These are phyloP conservation scores for Exophiala xenobiotica DNA, from an alignment of 2,329 filamentous ascomycete species.

Conservation along the genomic window DNA sequence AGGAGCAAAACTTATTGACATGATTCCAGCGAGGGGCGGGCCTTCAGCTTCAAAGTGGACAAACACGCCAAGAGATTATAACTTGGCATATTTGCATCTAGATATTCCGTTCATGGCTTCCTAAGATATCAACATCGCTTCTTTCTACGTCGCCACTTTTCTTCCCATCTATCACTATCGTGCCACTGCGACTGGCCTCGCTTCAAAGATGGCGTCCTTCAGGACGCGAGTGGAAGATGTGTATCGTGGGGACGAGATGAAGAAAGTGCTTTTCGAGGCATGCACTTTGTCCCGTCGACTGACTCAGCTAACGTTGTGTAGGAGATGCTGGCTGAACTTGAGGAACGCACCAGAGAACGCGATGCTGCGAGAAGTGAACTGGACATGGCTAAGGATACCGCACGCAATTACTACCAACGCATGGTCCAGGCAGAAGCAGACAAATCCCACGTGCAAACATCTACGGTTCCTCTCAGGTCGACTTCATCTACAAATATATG, in stretches of 20 bases:
- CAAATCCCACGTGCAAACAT: slow-evolving; percentile 15
- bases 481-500: neutral
- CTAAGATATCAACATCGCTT: no score
- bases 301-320: slow-evolving; percentile 6
- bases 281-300: neutral
- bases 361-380: slow-evolving; percentile 21
- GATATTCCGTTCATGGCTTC: no score
- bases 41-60: no score
- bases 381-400: slow-evolving; percentile 24
- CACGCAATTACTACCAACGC: slow-evolving; percentile 20
- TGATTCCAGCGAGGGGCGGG: no score
- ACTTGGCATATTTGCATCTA: no score
- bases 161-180: no score
- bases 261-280: slow-evolving; percentile 21
- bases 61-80: no score
- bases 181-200: neutral
- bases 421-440: slow-evolving; percentile 24
- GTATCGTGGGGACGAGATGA: slow-evolving; percentile 10
- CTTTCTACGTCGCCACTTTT: no score
- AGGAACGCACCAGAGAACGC: slow-evolving; percentile 18
- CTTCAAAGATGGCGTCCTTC: slow-evolving; percentile 17
- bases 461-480: slow-evolving; percentile 15
- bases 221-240: slow-evolving; percentile 19
- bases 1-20: no score
- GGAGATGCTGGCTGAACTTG: slow-evolving; percentile 19